phyloP scores from a whole-genome alignment of 1,284 basidiomycete genomes.

The Melampsora americana region DNA sequence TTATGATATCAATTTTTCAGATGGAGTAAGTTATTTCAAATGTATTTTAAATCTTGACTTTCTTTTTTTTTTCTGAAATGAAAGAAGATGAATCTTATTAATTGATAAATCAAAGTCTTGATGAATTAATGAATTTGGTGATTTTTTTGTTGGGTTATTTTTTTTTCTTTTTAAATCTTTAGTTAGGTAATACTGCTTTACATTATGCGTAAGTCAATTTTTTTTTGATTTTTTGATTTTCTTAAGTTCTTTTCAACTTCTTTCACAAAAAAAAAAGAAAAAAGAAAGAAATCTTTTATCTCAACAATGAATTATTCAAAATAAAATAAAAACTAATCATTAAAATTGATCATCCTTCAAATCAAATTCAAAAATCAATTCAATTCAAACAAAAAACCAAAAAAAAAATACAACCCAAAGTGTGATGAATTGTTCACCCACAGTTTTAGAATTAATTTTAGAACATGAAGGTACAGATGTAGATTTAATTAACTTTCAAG shows the following conservation, averaged over 20 bases:
- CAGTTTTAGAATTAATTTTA: slow-evolving; percentile 35
- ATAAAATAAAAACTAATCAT: neutral
- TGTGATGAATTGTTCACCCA: slow-evolving; percentile 15
- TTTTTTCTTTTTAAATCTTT: neutral
- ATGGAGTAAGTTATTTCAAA: slow-evolving; percentile 20
- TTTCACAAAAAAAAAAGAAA: no score
- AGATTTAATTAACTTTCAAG: slow-evolving; percentile 24
- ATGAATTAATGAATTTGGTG: no score
- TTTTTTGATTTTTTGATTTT: no score
- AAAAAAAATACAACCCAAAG: slow-evolving; percentile 13
- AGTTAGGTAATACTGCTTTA: slow-evolving; percentile 41
- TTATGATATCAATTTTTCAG: slow-evolving; percentile 31
- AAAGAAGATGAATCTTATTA: no score
- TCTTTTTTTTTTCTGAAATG: no score
- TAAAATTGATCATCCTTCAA: neutral
- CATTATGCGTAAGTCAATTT: slow-evolving; percentile 40
- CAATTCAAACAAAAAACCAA: neutral
- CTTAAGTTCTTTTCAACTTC: no score
- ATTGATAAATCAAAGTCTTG: no score
- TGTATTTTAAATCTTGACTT: no score
- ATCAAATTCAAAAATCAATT: neutral
- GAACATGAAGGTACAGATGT: slow-evolving; percentile 42
- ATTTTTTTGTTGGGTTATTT: neutral
- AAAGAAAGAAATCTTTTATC: neutral
- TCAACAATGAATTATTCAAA: no score